Evolutionary conservation across 257 asterid species (phyloP).

Genomic region (Solanum habrochaites): DNA sequence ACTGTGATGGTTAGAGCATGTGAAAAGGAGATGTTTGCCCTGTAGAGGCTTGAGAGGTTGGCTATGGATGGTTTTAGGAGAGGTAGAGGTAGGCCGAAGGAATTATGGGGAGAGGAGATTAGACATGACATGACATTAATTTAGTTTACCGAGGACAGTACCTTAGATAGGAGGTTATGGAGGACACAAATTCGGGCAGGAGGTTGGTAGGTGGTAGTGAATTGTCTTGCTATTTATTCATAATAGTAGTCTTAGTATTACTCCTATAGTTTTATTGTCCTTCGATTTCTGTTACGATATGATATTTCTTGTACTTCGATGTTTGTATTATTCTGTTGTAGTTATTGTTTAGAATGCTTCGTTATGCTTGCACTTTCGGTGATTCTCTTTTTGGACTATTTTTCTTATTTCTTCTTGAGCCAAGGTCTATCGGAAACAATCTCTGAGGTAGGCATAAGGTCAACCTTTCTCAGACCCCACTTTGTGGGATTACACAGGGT

Average conservation of each 20-base stretch:
- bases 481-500: neutral
- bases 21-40: neutral
- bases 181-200: neutral
- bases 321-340: neutral
- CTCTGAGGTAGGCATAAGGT: neutral
- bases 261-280: neutral
- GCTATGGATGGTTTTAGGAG: neutral
- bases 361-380: neutral
- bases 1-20: neutral
- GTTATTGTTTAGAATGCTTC: neutral
- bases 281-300: neutral
- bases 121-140: neutral
- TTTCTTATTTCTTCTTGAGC: neutral
- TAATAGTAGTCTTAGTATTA: neutral
- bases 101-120: neutral
- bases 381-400: neutral
- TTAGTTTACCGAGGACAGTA: neutral
- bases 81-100: neutral
- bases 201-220: neutral
- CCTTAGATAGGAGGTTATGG: neutral
- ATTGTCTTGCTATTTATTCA: neutral
- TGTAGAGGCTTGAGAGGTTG: neutral
- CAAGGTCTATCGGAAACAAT: neutral
- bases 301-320: neutral
- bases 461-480: neutral